phyloP scores from a whole-genome alignment of 192 early-diverging fungal genomes.

The Geosiphon pyriformis region DNA sequence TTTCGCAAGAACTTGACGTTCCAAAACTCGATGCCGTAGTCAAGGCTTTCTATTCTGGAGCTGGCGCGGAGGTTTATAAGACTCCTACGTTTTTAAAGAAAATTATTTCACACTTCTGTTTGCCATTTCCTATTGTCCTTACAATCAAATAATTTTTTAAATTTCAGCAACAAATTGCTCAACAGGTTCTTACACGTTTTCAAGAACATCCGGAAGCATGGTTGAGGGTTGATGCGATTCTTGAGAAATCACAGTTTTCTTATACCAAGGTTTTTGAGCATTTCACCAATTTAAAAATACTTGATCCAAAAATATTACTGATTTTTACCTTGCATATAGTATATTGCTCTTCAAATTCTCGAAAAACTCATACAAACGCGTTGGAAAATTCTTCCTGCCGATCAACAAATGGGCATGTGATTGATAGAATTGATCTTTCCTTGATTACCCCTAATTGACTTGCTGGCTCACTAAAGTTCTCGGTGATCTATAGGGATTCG shows the following conservation, averaged over 20 bases:
- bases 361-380: conserved; percentile 93
- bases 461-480: neutral
- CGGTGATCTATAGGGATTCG: conserved; percentile 76
- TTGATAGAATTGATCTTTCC: too few species aligned
- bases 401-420: conserved; percentile 22
- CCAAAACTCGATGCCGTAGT: conserved; percentile 86
- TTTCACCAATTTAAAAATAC: neutral
- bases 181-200: conserved; percentile 85
- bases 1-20: conserved; percentile 82
- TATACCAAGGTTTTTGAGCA: conserved; percentile 73
- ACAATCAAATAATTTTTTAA: too few species aligned
- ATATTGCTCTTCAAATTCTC: conserved; percentile 87
- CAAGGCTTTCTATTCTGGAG: conserved; percentile 67
- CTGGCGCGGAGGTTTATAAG: conserved; percentile 64
- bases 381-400: conserved; percentile 75
- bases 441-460: too few species aligned
- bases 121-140: too few species aligned
- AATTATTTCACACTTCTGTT: too few species aligned
- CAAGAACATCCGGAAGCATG: conserved; percentile 94
- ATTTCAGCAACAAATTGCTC: conserved; percentile 76
- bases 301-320: neutral
- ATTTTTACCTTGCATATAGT: conserved; percentile 63
- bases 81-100: too few species aligned
- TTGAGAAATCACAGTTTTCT: conserved; percentile 70
- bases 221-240: conserved; percentile 89